These are phyloP conservation scores for Bipolaris victoriae DNA, from an alignment of 2,329 filamentous ascomycete genomes.

Conservation along the genomic window DNA sequence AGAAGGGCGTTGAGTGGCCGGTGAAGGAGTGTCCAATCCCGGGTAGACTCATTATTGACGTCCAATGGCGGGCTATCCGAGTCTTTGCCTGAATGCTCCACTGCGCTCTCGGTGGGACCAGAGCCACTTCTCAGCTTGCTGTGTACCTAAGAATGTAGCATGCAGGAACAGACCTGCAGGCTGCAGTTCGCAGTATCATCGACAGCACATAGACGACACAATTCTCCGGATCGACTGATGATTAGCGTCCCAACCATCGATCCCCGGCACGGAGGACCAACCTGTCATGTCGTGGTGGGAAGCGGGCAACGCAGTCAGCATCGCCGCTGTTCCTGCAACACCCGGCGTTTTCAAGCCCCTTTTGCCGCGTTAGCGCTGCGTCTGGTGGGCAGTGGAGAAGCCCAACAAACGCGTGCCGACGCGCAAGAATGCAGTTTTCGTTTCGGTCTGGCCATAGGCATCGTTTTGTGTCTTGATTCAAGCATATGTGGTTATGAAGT, in stretches of 20 bases:
- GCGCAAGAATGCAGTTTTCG: slow-evolving; percentile 9
- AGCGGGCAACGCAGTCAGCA: slow-evolving; percentile 14
- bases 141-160: not conserved
- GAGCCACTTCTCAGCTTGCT: slow-evolving; percentile 5
- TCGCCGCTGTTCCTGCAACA: slow-evolving; percentile 21
- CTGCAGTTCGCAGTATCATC: not conserved
- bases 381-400: slow-evolving; percentile 14
- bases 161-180: not conserved
- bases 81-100: not conserved
- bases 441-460: not conserved
- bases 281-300: slow-evolving; percentile 12
- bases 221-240: slow-evolving; percentile 9
- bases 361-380: slow-evolving; percentile 14
- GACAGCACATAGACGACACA: not conserved
- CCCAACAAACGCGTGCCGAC: slow-evolving; percentile 28
- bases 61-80: slow-evolving; percentile 19
- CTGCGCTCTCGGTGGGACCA: slow-evolving; percentile 1
- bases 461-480: not conserved
- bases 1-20: slow-evolving; percentile 1
- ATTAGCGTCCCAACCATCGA: slow-evolving; percentile 1
- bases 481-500: not conserved
- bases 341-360: slow-evolving; percentile 19
- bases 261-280: slow-evolving; percentile 3
- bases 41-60: not conserved
- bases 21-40: not conserved